Conservation (phyloP, 352 stramenopile species). For the Phytophthora citrophthora region DNA sequence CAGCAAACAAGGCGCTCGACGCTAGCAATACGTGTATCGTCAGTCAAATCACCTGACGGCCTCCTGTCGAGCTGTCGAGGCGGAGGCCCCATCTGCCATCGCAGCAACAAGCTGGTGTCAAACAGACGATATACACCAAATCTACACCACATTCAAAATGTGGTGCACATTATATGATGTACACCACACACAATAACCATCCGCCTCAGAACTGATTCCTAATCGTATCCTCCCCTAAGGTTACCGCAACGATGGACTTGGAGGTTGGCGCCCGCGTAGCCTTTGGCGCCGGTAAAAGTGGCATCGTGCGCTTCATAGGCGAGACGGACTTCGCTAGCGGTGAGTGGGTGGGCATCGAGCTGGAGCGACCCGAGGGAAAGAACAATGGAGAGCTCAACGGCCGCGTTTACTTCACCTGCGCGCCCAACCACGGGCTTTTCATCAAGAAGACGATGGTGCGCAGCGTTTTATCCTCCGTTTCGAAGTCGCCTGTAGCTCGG, state of each 20-base stretch:
- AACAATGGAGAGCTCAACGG: constrained; percentile 89
- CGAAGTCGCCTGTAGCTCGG: constrained; percentile 46
- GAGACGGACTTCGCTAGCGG: constrained; percentile 80
- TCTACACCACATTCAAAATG: background rate
- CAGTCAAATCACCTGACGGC: constrained; percentile 24
- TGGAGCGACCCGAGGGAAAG: constrained; percentile 81
- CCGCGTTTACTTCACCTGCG: constrained; percentile 81
- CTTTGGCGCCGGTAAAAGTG: constrained; percentile 73
- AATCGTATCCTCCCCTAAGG: constrained; percentile 1
- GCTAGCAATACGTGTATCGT: background rate
- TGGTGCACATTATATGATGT: constrained; percentile 1
- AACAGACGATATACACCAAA: constrained; percentile 3
- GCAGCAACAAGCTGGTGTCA: constrained; percentile 12
- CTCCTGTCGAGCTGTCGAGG: constrained; percentile 16
- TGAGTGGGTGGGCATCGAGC: constrained; percentile 85
- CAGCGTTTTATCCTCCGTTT: constrained; percentile 34
- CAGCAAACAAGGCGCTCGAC: background rate
- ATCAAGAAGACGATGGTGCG: constrained; percentile 55
- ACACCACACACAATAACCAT: background rate
- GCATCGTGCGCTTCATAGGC: constrained; percentile 77
- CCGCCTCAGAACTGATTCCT: background rate
- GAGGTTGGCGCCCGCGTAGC: constrained; percentile 66
- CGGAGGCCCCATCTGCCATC: constrained; percentile 14
- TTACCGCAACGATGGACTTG: constrained; percentile 43
- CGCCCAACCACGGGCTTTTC: constrained; percentile 77